Percentiles rank a stretch among this genome's conserved stretches.
Conservation (phyloP, 1,284 basidiomycete species). For the Tremellales sp. region DNA sequence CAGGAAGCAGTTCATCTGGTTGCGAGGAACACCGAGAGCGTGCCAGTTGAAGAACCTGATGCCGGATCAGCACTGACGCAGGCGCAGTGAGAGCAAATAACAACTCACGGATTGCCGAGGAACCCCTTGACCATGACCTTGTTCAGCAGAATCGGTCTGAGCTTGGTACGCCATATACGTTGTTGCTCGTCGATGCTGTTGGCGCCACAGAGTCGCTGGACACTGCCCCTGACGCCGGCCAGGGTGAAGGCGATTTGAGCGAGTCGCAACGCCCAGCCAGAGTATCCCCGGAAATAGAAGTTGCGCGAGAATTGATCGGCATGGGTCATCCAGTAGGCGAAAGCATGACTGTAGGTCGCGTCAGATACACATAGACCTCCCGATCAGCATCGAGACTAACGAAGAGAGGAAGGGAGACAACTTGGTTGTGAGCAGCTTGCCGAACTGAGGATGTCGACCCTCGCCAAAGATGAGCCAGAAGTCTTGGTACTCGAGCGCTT, state of each 20-base stretch:
- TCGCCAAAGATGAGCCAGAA: constrained; percentile 72
- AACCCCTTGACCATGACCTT: constrained; percentile 59
- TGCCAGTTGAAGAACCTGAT: constrained; percentile 69
- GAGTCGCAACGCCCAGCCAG: constrained; percentile 65
- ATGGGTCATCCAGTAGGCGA: constrained; percentile 65
- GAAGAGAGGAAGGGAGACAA: constrained; percentile 70
- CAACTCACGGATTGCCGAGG: constrained; percentile 55
- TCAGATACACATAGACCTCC: neutral
- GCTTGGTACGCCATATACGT: constrained; percentile 59
- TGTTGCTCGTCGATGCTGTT: constrained; percentile 61
- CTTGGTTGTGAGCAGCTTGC: constrained; percentile 60
- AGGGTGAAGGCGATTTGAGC: constrained; percentile 61
- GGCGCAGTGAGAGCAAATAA: neutral
- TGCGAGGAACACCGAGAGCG: constrained; percentile 70
- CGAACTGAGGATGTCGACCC: constrained; percentile 63
- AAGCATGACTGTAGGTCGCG: constrained; percentile 28
- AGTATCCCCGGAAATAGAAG: constrained; percentile 73
- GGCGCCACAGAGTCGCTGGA: constrained; percentile 58
- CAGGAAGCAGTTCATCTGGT: constrained; percentile 67
- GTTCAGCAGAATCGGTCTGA: constrained; percentile 66
- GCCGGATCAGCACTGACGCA: constrained; percentile 24
- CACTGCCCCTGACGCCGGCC: constrained; percentile 59
- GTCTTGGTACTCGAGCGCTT: constrained; percentile 61
- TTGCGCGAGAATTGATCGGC: constrained; percentile 59
- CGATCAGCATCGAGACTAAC: constrained; percentile 44